Conservation (phyloP, 305 asterid species). For the Solanum hybrid region DNA sequence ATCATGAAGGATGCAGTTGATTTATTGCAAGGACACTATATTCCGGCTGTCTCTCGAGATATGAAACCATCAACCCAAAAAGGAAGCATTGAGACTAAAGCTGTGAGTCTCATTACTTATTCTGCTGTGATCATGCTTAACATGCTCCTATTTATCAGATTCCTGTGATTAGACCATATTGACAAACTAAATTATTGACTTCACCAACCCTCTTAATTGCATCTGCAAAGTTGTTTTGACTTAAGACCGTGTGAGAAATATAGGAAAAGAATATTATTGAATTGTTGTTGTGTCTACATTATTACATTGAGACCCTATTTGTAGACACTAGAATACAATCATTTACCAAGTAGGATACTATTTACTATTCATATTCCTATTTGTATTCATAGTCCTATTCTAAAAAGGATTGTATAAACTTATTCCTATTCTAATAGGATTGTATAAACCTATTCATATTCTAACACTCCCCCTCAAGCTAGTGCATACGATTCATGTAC, state of each 20-base stretch:
- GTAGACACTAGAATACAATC: too few relatives aligned
- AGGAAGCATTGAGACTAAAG: conserved; percentile 78
- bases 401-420: too few relatives aligned
- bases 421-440: too few relatives aligned
- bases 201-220: not conserved
- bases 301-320: too few relatives aligned
- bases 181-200: not conserved
- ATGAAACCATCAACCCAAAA: conserved; percentile 55
- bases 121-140: not conserved
- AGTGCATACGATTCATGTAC: too few relatives aligned
- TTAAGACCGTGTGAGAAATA: not conserved
- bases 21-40: conserved; percentile 87
- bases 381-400: too few relatives aligned
- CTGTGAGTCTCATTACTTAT: conserved; percentile 43
- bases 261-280: too few relatives aligned
- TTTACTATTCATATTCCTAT: too few relatives aligned
- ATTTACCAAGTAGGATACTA: too few relatives aligned
- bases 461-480: too few relatives aligned
- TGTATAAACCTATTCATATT: too few relatives aligned
- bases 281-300: too few relatives aligned
- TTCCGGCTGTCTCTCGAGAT: conserved; percentile 79
- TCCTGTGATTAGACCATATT: not conserved
- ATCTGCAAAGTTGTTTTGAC: not conserved
- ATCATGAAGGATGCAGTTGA: conserved; percentile 78
- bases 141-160: not conserved